Percentiles rank a stretch among this genome's conserved stretches.
Conservation (phyloP, 2,329 filamentous ascomycete species). For the Diplodia mutila region DNA sequence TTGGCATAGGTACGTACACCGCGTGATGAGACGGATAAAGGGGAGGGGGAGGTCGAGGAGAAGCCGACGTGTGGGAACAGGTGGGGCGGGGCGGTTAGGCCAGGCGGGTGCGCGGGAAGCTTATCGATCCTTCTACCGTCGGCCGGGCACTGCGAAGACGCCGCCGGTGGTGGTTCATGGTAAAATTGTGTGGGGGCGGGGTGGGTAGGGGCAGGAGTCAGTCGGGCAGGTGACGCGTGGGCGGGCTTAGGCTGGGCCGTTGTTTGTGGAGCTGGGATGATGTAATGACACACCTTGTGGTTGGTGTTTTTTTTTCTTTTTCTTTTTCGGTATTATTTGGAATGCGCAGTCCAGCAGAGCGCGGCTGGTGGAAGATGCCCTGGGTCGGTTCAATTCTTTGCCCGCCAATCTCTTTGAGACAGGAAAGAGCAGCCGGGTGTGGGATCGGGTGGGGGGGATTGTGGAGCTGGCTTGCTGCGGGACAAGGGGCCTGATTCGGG, state of each 20-base stretch:
- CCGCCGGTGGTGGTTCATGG: not conserved
- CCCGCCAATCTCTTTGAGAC: not conserved
- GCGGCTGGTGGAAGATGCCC: not conserved
- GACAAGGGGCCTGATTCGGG: not conserved
- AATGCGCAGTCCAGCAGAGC: not conserved
- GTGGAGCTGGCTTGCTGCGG: not conserved
- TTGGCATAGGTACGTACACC: too few relatives aligned
- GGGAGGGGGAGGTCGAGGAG: not conserved
- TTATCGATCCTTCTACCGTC: slow-evolving; percentile 19
- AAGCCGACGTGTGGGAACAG: not conserved
- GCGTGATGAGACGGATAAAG: not conserved
- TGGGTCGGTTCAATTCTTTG: not conserved
- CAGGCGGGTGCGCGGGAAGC: slow-evolving; percentile 12
- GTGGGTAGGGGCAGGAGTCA: not conserved
- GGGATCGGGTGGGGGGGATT: not conserved
- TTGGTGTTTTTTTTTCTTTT: not conserved
- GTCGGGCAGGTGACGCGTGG: not conserved
- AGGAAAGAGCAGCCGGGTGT: not conserved
- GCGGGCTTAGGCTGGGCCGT: too few relatives aligned
- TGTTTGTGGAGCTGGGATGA: not conserved
- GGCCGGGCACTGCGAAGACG: too few relatives aligned
- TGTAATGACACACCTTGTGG: not conserved
- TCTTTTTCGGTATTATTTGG: not conserved
- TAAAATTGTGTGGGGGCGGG: not conserved
- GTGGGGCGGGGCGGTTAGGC: not conserved